These are phyloP conservation scores for Dovyalis caffra DNA, from an alignment of 345 rosid genomes.

Conservation along the genomic window DNA sequence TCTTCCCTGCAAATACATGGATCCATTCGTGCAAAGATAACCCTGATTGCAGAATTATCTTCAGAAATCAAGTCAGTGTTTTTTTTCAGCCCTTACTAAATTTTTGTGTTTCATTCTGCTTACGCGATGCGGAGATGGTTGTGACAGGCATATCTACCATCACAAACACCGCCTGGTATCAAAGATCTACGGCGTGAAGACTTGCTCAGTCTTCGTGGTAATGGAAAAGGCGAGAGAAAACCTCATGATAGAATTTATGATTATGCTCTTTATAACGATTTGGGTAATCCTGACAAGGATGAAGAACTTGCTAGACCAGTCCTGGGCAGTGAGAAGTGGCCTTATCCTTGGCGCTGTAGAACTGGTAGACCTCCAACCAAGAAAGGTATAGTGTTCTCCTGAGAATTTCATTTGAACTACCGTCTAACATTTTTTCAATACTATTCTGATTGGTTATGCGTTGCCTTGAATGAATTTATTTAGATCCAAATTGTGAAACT, in stretches of 20 bases:
- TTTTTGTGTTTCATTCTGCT: not conserved
- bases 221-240: constrained; percentile 73
- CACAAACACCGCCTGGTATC: constrained; percentile 69
- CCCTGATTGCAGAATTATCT: constrained; percentile 76
- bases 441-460: not conserved
- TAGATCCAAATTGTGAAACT: constrained; percentile 69
- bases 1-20: constrained; percentile 83
- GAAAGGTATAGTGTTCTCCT: constrained; percentile 43
- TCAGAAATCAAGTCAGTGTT: constrained; percentile 64
- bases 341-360: constrained; percentile 93
- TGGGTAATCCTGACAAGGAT: constrained; percentile 83
- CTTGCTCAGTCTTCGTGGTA: constrained; percentile 59
- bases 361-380: constrained; percentile 71
- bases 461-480: constrained; percentile 8
- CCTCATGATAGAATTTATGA: constrained; percentile 77
- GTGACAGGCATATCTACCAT: constrained; percentile 65
- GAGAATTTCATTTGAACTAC: not conserved
- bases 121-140: not conserved
- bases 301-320: constrained; percentile 67
- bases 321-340: constrained; percentile 55
- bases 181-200: constrained; percentile 72
- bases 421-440: not conserved
- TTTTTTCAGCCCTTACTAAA: not conserved
- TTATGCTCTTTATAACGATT: constrained; percentile 73
- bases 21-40: constrained; percentile 68